Percentiles rank a stretch among this genome's conserved stretches.
These are phyloP conservation scores for Pseudogymnoascus pannorum DNA, from an alignment of 2,329 filamentous ascomycete species.

Conservation along the genomic window DNA sequence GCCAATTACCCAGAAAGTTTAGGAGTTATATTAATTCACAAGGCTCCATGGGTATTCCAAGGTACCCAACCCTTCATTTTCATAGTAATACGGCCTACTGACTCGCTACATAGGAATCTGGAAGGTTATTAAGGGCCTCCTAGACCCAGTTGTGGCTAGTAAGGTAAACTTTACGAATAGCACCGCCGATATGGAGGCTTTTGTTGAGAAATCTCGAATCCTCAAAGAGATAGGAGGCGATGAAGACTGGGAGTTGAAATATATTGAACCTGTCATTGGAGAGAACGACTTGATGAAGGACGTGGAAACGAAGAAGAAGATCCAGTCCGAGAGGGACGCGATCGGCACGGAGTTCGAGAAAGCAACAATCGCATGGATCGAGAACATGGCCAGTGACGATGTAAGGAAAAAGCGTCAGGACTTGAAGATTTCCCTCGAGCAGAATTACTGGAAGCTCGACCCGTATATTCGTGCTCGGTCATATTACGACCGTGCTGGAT, in stretches of 20 bases:
- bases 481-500: slow-evolving; percentile 75
- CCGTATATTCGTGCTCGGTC: slow-evolving; percentile 76
- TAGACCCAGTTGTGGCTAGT: slow-evolving; percentile 88
- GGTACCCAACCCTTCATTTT: slow-evolving; percentile 40
- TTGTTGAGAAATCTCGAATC: slow-evolving; percentile 63
- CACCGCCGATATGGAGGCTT: slow-evolving; percentile 68
- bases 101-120: slow-evolving; percentile 62
- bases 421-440: slow-evolving; percentile 55
- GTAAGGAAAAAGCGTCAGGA: slow-evolving; percentile 51
- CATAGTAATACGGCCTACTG: background rate
- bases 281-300: slow-evolving; percentile 75
- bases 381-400: slow-evolving; percentile 36
- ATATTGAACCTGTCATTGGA: slow-evolving; percentile 64
- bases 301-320: slow-evolving; percentile 50
- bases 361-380: slow-evolving; percentile 69
- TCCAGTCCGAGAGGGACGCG: slow-evolving; percentile 55
- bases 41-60: slow-evolving; percentile 95
- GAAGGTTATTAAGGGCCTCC: slow-evolving; percentile 91
- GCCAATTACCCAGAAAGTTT: slow-evolving; percentile 95
- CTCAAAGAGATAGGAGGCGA: slow-evolving; percentile 78
- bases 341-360: slow-evolving; percentile 69
- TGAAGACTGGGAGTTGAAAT: slow-evolving; percentile 78
- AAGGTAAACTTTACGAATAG: slow-evolving; percentile 93
- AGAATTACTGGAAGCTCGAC: slow-evolving; percentile 85
- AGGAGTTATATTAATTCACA: slow-evolving; percentile 85